These are phyloP conservation scores for Dorcoceras hygrometricum DNA, from an alignment of 257 asterid species.

Conservation along the genomic window DNA sequence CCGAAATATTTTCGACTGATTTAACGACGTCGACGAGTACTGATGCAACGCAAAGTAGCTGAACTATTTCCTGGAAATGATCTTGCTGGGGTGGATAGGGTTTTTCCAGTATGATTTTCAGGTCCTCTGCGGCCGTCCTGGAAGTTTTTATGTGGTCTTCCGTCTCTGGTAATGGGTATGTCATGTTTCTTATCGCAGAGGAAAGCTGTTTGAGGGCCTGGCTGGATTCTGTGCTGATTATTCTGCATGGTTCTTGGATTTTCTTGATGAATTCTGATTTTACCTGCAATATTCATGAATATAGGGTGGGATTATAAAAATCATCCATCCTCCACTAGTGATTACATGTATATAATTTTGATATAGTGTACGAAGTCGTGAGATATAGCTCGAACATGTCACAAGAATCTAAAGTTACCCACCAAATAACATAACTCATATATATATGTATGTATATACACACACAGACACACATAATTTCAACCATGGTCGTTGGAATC, in stretches of 20 bases:
- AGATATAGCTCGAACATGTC: no score
- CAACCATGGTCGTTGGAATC: no score
- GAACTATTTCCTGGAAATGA: background rate
- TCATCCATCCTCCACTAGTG: no score
- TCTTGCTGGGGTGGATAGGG: background rate
- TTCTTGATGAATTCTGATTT: conserved; percentile 1
- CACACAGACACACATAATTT: no score
- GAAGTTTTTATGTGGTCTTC: background rate
- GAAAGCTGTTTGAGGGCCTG: background rate
- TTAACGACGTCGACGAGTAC: background rate
- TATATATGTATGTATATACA: no score
- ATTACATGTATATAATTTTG: no score
- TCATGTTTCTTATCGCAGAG: background rate
- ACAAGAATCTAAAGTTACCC: no score
- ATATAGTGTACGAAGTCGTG: no score
- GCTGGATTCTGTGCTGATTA: conserved; percentile 1
- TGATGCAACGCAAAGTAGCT: background rate
- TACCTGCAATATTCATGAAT: background rate
- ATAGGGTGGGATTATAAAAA: no score
- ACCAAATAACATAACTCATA: no score
- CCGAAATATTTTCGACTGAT: background rate
- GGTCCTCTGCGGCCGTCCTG: background rate
- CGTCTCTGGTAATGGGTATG: background rate
- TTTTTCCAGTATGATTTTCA: background rate
- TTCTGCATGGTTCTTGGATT: conserved; percentile 6